A percentile compares a stretch with the other conserved stretches of the same genome.
These are phyloP conservation scores for Cercospora citrullina DNA, from an alignment of 2,329 filamentous ascomycete species.

Conservation along the genomic window DNA sequence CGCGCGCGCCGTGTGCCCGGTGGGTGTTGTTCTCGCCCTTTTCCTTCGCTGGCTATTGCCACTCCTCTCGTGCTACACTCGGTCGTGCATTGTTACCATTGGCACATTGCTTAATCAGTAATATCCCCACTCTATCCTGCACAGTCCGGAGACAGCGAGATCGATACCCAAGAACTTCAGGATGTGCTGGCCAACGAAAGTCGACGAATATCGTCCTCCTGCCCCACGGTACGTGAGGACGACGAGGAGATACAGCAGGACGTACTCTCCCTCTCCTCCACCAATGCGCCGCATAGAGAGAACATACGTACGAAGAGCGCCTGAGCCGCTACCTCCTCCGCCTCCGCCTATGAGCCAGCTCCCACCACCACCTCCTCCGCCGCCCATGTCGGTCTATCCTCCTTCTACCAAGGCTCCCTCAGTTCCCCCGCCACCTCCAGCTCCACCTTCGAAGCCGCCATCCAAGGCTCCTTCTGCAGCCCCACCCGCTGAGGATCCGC, in stretches of 20 bases:
- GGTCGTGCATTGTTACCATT: not conserved
- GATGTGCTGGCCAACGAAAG: conserved; percentile 15
- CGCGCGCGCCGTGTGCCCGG: conserved; percentile 10
- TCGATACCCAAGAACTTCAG: not conserved
- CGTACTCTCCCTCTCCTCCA: conserved; percentile 27
- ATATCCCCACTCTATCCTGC: not conserved
- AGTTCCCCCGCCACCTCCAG: conserved; percentile 1
- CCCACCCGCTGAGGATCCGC: not conserved
- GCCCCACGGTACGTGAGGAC: conserved; percentile 14
- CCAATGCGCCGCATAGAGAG: conserved; percentile 26
- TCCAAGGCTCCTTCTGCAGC: not conserved
- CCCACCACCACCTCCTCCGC: conserved; percentile 10
- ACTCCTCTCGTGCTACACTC: not conserved
- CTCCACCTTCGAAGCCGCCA: not conserved
- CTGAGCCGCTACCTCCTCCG: conserved; percentile 16
- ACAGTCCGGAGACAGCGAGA: not conserved
- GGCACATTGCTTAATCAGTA: not conserved
- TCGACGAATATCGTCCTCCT: conserved; percentile 20
- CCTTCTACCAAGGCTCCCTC: conserved; percentile 20
- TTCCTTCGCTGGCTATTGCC: conserved; percentile 3
- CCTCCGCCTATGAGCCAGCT: conserved; percentile 10
- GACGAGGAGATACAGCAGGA: conserved; percentile 17
- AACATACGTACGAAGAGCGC: conserved; percentile 28
- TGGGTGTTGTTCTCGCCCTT: conserved; percentile 2
- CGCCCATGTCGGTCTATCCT: conserved; percentile 21